phyloP scores from a whole-genome alignment of 2,329 filamentous ascomycete genomes.

The Penicillium italicum region DNA sequence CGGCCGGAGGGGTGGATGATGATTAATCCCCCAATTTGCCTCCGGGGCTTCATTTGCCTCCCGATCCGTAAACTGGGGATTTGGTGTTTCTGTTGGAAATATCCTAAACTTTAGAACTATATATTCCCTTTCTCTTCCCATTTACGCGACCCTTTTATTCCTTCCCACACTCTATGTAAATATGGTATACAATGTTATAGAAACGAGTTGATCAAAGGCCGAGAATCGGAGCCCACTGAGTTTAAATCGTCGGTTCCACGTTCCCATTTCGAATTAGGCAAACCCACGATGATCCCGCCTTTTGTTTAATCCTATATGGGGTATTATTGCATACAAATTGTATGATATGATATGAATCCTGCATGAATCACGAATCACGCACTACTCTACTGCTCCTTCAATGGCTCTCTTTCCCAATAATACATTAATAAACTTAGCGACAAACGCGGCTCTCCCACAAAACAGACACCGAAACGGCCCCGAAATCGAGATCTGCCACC shows the following conservation, averaged over 20 bases:
- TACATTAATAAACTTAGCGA: background rate
- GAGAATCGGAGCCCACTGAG: slow-evolving; percentile 6
- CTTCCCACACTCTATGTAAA: background rate
- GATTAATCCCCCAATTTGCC: slow-evolving; percentile 17
- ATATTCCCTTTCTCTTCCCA: background rate
- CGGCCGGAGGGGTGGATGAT: slow-evolving; percentile 14
- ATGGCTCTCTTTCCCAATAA: background rate
- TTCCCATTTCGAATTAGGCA: background rate
- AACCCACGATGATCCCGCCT: background rate
- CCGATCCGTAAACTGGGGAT: background rate
- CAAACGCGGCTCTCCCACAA: background rate
- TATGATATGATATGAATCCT: background rate
- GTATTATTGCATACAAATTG: background rate
- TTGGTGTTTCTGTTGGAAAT: background rate
- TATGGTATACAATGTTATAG: background rate
- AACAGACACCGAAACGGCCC: background rate
- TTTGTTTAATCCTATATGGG: background rate
- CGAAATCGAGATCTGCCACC: background rate
- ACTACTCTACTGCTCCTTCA: background rate
- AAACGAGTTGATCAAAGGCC: background rate
- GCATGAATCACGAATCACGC: slow-evolving; percentile 1
- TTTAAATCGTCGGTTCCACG: slow-evolving; percentile 5
- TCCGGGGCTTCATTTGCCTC: background rate
- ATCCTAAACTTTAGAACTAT: background rate
- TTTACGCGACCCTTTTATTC: background rate